Percentiles rank a stretch among this genome's conserved stretches.
These are phyloP conservation scores for Bigelowiella natans DNA, from an alignment of 78 protist species.

Conservation along the genomic window DNA sequence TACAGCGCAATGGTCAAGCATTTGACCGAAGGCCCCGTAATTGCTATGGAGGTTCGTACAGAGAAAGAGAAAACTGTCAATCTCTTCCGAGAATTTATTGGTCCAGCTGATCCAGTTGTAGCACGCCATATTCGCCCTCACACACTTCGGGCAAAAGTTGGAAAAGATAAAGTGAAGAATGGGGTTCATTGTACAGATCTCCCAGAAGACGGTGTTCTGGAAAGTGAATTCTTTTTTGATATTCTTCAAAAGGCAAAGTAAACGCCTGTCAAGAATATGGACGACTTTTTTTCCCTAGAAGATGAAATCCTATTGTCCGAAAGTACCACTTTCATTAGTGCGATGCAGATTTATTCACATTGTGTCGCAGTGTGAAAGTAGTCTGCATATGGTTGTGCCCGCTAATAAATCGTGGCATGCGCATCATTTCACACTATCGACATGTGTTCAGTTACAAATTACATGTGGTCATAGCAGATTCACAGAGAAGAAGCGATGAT, in stretches of 20 bases:
- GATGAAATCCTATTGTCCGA: no score
- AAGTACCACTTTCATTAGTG: no score
- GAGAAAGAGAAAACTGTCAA: not conserved
- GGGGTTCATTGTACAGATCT: conserved; percentile 66
- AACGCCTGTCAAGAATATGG: no score
- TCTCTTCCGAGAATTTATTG: conserved; percentile 29
- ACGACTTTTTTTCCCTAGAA: no score
- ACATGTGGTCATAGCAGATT: no score
- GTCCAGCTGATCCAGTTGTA: conserved; percentile 56
- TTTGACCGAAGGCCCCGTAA: not conserved
- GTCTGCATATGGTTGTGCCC: no score
- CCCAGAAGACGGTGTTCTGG: conserved; percentile 51
- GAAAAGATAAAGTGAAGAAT: conserved; percentile 38
- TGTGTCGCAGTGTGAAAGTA: no score
- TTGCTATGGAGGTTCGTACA: not conserved
- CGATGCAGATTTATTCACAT: no score
- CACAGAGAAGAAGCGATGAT: no score
- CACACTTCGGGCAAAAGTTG: conserved; percentile 49
- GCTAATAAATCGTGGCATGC: no score
- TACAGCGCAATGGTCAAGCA: conserved; percentile 7
- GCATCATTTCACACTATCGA: no score
- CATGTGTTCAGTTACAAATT: no score
- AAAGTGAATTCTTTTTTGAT: conserved; percentile 31
- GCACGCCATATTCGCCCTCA: conserved; percentile 46
- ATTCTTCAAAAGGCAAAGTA: conserved; percentile 10